Base-by-base conservation (phyloP, 2,329 filamentous ascomycete genomes). In the Xylaria sp. region DNA sequence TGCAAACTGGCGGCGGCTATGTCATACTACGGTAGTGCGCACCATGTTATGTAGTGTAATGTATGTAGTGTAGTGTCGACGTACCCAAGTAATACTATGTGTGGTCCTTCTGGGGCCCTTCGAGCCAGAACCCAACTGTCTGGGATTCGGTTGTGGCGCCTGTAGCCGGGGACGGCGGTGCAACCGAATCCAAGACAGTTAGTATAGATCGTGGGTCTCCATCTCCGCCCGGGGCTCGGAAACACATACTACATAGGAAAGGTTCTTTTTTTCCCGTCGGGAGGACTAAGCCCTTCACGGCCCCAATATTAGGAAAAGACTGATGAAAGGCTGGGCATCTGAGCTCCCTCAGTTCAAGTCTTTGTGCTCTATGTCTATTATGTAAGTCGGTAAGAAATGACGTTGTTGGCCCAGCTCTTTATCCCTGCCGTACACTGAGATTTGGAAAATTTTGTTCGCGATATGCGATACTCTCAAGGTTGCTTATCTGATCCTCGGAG, bases 121-220 rank as follows among this genome's bases (percentile, higher is more conserved):
- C n/a, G n/a, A n/a, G n/a, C n/a, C n/a, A n/a, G n/a, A n/a, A n/a
- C 61, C 61, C 61, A 63, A 55, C 19, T 43, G 52, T 48, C 48
- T 52, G 60, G 63, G 49, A 48, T 53, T 52, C 63, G 60, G 55
- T 11, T 57, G 56, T 65, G 63, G 63, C 60, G 60, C 31, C 40
- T 60, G 55, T 56, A 35, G 21, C 37, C 38, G 51, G 46, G 43
- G 43, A 60, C 63, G 46, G n/a, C 29, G 57, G 63, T 62, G 48
- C 48, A 59, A 65, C 60, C 60, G 63, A 63, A 38, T 38, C 49
- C 7, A 54, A 40, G 52, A 53, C 15, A 49, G 35, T 57, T 60
- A 38, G 53, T 41, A 27, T 19, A 19, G 21, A 23, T 41, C 29
- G 27, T 33, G 40, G 33, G 51, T 46, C 58, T 62, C 46, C 6